Base-by-base conservation (phyloP, 2,329 filamentous ascomycete species). In the Botryotinia convoluta region DNA sequence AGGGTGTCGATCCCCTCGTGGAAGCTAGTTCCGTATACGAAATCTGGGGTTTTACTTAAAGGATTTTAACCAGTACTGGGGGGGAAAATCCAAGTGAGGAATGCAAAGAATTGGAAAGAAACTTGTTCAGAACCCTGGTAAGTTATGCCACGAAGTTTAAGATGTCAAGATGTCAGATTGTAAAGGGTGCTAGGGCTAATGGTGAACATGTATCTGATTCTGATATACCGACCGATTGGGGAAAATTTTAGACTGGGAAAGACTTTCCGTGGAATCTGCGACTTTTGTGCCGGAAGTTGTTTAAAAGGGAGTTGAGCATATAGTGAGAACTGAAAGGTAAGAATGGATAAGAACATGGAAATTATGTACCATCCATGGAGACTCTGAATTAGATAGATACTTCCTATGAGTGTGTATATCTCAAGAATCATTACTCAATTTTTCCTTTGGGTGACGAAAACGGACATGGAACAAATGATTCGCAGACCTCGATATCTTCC, bases 361-460 rank as follows among this genome's bases (percentile, higher is more conserved):
- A 35, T 35, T 20, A 7, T 59, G 54, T 20, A 35, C 2, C 4
- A 8, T 59, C 18, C 9, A 22, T 22, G 20, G 9, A 59, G 57
- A 59, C 2, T 12, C 3, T 10, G 16, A 2, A 10, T 35, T 22
- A 5, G 57, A 35, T 59, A 22, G 6, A 57, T 35, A 12, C 22
- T 35, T 32, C 6, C 8, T 20, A 22, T 12, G 29, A 10, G 6
- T 4, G 1, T 59, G 18, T 10, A 29, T 4, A 22, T 59, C 0
- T 32, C 1, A 22, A 0, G 26, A 54, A 29, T 1, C 5, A 29
- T 54, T 16, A 54, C 6, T 16, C 10, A 8, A 7, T 18, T n/a
- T 51, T 4, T n/a, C 1, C 4, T 1, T 4, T 8, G 12, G 12
- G 3, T 16, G 14, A 5, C 0, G 48, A n/a, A 6, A 16, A 1